Evolutionary conservation across 441 rosid genomes (phyloP), one percentile per base, ranked within the genome.

Genomic region (Kokia cookei): DNA sequence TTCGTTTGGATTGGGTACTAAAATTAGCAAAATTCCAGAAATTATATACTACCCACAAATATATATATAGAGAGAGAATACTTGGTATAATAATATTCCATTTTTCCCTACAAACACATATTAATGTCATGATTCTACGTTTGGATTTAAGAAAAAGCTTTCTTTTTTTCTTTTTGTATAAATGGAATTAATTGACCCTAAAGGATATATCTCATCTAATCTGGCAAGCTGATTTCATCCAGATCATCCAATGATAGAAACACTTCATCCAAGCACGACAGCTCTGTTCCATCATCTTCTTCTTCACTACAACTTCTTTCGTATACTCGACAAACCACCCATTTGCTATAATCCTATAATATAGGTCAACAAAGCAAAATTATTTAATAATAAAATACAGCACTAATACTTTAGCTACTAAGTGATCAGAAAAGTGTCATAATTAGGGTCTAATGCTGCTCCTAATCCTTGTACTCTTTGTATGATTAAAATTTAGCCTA

Each of bases 251-350:
- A 77, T 6, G 97, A 92, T 72, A 94, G 82, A 77, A 94, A 94
- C 40, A 94, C 93, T 87, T 94, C 97, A 71, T 92, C 98, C 81
- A 94, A 84, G 78, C 97, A 90, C 27, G 97, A 94, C 12, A 94
- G 91, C 66, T 91, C 94, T 27, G 84, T 75, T 75, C 85, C 89
- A 32, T 86, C 89, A 6, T 82, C 87, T 0, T 84, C 89, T 9
- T 85, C 83, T 12, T 73, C 81, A 61, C 43, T 60, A 12, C 70
- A 60, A 13, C 64, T 69, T 37, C 84, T 73, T 76, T 94, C 97
- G 40, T 88, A 88, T 51, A 92, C 97, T 79, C 96, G 86, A 79
- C 98, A 94, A 24, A 94, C 72, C 27, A 92, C 97, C 98, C 97
- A 92, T 77, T 84, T 91, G 79, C 90, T 92, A 65, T 79, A 77